Conservation (phyloP, 352 stramenopile genomes). For the Pythium pyrilobum region DNA sequence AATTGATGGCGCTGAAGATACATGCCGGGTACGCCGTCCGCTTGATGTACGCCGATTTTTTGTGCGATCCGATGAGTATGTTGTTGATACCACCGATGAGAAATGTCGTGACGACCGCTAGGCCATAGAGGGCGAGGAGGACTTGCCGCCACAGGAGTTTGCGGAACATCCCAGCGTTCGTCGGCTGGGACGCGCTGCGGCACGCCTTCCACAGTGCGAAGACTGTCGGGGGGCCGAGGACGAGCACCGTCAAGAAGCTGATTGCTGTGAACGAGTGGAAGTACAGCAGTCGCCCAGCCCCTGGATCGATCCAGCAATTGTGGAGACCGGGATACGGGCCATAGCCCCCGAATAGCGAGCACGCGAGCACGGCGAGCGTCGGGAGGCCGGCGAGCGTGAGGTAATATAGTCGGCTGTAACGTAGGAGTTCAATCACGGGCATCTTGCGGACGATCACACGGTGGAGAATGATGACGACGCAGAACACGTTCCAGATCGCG, state of each 20-base stretch:
- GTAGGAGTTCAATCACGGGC: conserved; percentile 14
- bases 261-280: conserved; percentile 28
- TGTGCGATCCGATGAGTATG: conserved; percentile 14
- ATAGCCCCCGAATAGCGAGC: conserved; percentile 24
- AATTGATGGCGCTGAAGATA: conserved; percentile 30
- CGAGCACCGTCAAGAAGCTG: conserved; percentile 17
- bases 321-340: conserved; percentile 27
- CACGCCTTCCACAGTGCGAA: conserved; percentile 24
- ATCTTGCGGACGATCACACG: conserved; percentile 26
- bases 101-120: conserved; percentile 21
- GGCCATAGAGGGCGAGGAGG: conserved; percentile 20
- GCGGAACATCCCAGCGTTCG: conserved; percentile 15
- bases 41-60: conserved; percentile 27
- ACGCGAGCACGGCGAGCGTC: conserved; percentile 15
- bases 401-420: conserved; percentile 18
- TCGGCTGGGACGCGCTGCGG: conserved; percentile 2
- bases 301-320: conserved; percentile 32
- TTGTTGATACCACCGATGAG: conserved; percentile 26
- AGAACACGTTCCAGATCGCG: conserved; percentile 28
- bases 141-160: conserved; percentile 23
- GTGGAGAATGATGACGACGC: conserved; percentile 14
- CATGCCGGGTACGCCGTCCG: conserved; percentile 23
- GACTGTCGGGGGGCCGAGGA: conserved; percentile 16
- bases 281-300: conserved; percentile 24
- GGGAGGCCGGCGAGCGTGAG: conserved; percentile 17